These are phyloP conservation scores for Scopulariopsis brevicaulis DNA, from an alignment of 2,329 filamentous ascomycete genomes.

Conservation along the genomic window DNA sequence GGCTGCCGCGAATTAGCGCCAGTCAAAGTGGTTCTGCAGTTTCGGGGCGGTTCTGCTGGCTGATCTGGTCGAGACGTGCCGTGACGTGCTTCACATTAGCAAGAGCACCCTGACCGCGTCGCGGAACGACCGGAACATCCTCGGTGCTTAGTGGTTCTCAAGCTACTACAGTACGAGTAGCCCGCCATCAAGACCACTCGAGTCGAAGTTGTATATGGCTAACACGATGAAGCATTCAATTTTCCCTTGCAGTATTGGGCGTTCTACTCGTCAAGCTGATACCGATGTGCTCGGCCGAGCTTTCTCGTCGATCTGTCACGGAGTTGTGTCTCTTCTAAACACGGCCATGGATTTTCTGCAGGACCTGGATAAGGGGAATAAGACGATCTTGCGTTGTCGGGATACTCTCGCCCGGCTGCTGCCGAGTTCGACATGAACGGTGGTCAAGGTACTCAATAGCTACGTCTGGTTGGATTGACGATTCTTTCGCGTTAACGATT, in stretches of 20 bases:
- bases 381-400: not conserved
- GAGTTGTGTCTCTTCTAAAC: not conserved
- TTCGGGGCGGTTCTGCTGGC: not conserved
- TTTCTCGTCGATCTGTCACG: not conserved
- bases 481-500: not conserved
- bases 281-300: not conserved
- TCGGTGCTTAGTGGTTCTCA: slow-evolving; percentile 1
- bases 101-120: not conserved
- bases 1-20: not conserved
- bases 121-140: not conserved
- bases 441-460: not conserved
- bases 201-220: not conserved
- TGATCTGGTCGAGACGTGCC: not conserved
- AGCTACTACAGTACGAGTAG: not conserved
- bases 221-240: not conserved
- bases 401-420: not conserved
- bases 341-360: not conserved
- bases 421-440: not conserved
- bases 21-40: not conserved
- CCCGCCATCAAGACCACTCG: too few species aligned
- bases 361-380: not conserved
- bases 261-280: not conserved
- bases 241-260: not conserved
- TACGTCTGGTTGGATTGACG: not conserved
- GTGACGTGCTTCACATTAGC: slow-evolving; percentile 1